Evolutionary conservation across 2,329 filamentous ascomycete species (phyloP).

Genomic region (Huntiella savannae): DNA sequence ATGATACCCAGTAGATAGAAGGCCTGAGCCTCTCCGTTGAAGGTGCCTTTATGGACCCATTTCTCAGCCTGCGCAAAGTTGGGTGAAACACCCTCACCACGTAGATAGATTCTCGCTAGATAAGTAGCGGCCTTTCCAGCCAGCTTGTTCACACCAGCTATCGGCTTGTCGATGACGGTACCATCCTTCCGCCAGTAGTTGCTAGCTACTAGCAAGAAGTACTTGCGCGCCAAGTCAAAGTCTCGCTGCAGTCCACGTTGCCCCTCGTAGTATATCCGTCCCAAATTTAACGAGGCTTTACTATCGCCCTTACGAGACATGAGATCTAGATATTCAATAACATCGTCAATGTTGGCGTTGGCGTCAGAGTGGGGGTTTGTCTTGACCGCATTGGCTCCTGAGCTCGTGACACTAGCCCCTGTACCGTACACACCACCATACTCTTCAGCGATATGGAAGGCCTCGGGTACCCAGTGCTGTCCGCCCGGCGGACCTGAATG

Average conservation of each 20-base stretch:
- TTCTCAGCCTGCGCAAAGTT: constrained; percentile 55
- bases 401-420: constrained; percentile 76
- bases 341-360: constrained; percentile 75
- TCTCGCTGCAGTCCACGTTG: constrained; percentile 56
- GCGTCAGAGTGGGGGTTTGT: constrained; percentile 57
- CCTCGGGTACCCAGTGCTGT: constrained; percentile 54
- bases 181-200: constrained; percentile 69
- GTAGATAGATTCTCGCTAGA: constrained; percentile 73
- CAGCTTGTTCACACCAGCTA: constrained; percentile 53
- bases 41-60: constrained; percentile 69
- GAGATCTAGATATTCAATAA: constrained; percentile 82
- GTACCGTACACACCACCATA: constrained; percentile 85
- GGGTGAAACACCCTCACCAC: constrained; percentile 68
- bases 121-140: constrained; percentile 73
- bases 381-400: constrained; percentile 62
- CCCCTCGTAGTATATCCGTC: constrained; percentile 75
- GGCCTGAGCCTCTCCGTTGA: constrained; percentile 60
- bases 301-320: constrained; percentile 80
- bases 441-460: constrained; percentile 76
- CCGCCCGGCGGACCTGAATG: constrained; percentile 82
- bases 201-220: constrained; percentile 62
- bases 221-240: constrained; percentile 52
- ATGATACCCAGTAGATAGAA: constrained; percentile 73
- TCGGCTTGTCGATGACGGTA: constrained; percentile 50
- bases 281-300: constrained; percentile 70